These are phyloP conservation scores for Ustilago tritici DNA, from an alignment of 1,284 basidiomycete species.

Conservation along the genomic window DNA sequence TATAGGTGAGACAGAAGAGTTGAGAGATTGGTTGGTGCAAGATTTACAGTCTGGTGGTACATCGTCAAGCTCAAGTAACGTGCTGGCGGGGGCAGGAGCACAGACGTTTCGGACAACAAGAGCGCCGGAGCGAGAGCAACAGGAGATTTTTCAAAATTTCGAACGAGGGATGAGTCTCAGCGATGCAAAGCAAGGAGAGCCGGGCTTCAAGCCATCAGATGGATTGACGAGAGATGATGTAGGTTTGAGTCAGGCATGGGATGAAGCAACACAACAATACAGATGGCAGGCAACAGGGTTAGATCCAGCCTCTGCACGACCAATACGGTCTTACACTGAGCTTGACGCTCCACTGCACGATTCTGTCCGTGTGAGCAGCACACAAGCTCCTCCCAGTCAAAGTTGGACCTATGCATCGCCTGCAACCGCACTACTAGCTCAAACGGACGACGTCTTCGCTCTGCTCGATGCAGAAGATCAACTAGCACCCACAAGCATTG, in stretches of 20 bases:
- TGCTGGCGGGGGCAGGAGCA: background rate
- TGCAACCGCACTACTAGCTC: conserved; percentile 13
- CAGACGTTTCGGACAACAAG: conserved; percentile 1
- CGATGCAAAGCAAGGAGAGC: background rate
- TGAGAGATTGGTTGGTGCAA: conserved; percentile 33
- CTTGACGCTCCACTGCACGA: conserved; percentile 24
- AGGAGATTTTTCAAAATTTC: conserved; percentile 26
- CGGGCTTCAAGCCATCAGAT: background rate
- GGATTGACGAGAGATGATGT: background rate
- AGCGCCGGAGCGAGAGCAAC: background rate
- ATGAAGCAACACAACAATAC: background rate
- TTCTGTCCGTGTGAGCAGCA: conserved; percentile 12
- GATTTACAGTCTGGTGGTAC: conserved; percentile 18
- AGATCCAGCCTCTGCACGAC: conserved; percentile 6
- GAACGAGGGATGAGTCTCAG: conserved; percentile 14
- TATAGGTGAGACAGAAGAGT: background rate
- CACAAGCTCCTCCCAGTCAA: background rate
- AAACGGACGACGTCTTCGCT: conserved; percentile 33
- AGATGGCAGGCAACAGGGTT: conserved; percentile 25
- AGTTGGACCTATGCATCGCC: background rate
- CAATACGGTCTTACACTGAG: conserved; percentile 16
- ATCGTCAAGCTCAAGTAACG: background rate
- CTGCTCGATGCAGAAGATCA: conserved; percentile 22
- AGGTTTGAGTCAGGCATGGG: conserved; percentile 14
- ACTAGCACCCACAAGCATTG: background rate